These are phyloP conservation scores for Cladosporium sp. DNA, from an alignment of 2,329 filamentous ascomycete species.

Conservation along the genomic window DNA sequence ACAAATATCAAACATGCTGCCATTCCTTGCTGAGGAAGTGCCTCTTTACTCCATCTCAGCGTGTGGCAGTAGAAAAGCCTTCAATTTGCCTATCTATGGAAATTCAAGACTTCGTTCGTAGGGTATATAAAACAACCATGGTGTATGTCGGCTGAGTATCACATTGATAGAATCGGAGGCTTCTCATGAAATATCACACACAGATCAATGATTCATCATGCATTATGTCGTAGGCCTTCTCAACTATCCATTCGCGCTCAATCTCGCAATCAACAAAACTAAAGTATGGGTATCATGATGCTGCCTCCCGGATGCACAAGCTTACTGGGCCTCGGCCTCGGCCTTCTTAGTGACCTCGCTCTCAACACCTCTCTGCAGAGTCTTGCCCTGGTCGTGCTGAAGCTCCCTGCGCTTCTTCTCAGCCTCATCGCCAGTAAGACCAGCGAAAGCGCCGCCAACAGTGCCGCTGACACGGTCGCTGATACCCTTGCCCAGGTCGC, in stretches of 20 bases:
- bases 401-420: slow-evolving; percentile 65
- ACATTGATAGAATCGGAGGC: not conserved
- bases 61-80: not conserved
- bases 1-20: not conserved
- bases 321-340: not conserved
- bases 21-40: not conserved
- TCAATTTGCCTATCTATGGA: not conserved
- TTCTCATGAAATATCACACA: not conserved
- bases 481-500: slow-evolving; percentile 67
- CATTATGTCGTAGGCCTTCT: not conserved
- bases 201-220: not conserved
- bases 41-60: not conserved
- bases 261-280: not conserved
- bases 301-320: not conserved
- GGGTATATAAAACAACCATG: not conserved
- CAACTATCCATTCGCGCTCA: not conserved
- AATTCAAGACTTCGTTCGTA: too few species aligned
- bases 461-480: slow-evolving; percentile 59
- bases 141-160: not conserved
- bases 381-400: slow-evolving; percentile 81
- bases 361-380: slow-evolving; percentile 79
- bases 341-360: slow-evolving; percentile 73
- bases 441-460: slow-evolving; percentile 69
- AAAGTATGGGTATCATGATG: slow-evolving; percentile 9
- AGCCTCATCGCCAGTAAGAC: slow-evolving; percentile 67